Evolutionary conservation across 192 early-diverging fungal genomes (phyloP), one percentile per base, ranked within the genome.

Genomic region (Coemansia sp.): DNA sequence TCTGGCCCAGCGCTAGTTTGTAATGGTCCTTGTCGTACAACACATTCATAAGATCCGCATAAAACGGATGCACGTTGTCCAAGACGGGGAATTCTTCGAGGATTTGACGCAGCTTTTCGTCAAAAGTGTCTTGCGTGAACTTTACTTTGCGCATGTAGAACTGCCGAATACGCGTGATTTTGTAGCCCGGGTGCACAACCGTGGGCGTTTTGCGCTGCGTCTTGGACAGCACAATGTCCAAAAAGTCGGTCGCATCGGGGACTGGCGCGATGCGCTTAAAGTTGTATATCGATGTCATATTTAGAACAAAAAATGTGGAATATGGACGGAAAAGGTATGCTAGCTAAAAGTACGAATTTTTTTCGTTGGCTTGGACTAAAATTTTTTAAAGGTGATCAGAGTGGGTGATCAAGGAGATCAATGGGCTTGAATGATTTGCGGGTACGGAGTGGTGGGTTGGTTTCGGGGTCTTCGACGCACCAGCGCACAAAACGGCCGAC

Each of bases 131-230:
- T 82, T 99, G 96, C 19, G 96, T 95, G 79, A 96, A 99, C 88
- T 97, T 97, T 78, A 98, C 96, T 76, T 99, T 99, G 70, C 97
- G 90, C 94, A 98, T 98, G 74, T 99, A 99, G 74, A 99, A 99
- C 71, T 93, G 89, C 51, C 96, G 80, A 68, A 99, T 99, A 65
- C 97, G 84, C 22, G 92, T 89, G 83, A 99, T 99, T 74, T 95
- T 91, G 86, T 96, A 99, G 65, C 93, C 89, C 32, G 94, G 93
- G 82, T 99, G 97, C 65, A 99, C 87, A 54, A 98, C 91, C 18
- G 94, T 93, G 16, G 94, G 90, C 18, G 92, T 94, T 80, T 99
- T 99, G 80, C 97, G 89, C 85, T 99, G 96, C 14, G 96, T 98
- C 86, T 97, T 97, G 45, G 91, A 94, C 76, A 98, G 84, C 61